Base-by-base conservation (phyloP, 345 rosid genomes). In the Populus simonii region DNA sequence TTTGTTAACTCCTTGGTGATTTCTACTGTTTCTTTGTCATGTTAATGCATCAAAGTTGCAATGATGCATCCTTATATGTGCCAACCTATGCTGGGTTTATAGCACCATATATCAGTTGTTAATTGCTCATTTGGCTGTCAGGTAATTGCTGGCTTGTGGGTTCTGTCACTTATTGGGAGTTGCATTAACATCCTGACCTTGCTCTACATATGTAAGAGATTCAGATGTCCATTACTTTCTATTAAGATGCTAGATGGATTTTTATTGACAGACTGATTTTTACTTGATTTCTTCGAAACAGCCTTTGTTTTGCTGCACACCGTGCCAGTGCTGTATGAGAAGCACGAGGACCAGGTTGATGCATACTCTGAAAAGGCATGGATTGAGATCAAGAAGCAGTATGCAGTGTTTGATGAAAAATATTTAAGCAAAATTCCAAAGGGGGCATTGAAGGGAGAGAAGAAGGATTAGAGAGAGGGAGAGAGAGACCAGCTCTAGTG, bases 391-490 rank as follows among this genome's bases (percentile, higher is more conserved):
- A 93, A 88, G 87, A 92, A 91, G 90, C 94, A 86, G 66, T 89
- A 89, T 68, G 88, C 85, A 0, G 88, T 86, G 18, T 81, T 96
- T 3, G 97, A 96, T 72, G 92, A 78, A 38, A 93, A 91, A 83
- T 91, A 91, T 51, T 83, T 91, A 79, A 96, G 96, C 85, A 92
- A 93, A 90, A 91, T 96, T 75, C 98, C 94, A 1, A 86, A 70
- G 78, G 93, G 94, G 39, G 85, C 84, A 41, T 79, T 88, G 80
- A 93, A 88, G 86, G 85, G 79, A 71, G 92, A 91, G 87, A 93
- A 89, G 89, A 86, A 68, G 80, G 90, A 85, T 73, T 93, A 91
- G 65, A 59, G 65, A 59, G 29, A 53, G 23, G 18, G 23, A 20
- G 45, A 68, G 35, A 49, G 45, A 69, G 4, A 38, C 9, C 39